These are phyloP conservation scores for Coniochaeta sp. DNA, from an alignment of 2,329 filamentous ascomycete genomes.

Conservation along the genomic window DNA sequence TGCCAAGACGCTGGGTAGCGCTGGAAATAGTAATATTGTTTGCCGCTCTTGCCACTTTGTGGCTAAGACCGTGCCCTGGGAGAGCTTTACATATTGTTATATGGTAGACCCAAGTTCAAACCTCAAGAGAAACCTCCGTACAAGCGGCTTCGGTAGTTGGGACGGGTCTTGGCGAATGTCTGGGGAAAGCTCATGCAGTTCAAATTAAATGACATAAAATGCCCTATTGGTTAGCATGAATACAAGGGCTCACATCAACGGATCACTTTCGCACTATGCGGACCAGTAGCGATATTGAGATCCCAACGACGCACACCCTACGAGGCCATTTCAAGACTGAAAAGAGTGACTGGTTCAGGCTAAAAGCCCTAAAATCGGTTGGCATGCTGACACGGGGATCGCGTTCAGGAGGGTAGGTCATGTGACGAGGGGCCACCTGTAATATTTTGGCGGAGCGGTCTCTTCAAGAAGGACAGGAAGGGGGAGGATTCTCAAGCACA, in stretches of 20 bases:
- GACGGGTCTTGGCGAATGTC: not conserved
- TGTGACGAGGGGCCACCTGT: too few relatives aligned
- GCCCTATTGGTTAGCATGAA: not conserved
- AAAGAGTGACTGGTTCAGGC: not conserved
- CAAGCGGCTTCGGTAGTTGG: not conserved
- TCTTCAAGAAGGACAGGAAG: too few relatives aligned
- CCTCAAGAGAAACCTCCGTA: not conserved
- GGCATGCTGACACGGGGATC: too few relatives aligned
- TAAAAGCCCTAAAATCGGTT: not conserved
- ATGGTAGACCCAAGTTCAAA: too few relatives aligned
- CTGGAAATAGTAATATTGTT: not conserved
- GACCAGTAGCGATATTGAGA: not conserved
- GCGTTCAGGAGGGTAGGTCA: too few relatives aligned
- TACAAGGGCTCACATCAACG: not conserved
- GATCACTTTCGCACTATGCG: not conserved
- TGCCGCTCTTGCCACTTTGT: too few relatives aligned
- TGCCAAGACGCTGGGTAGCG: not conserved
- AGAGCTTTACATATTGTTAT: too few relatives aligned
- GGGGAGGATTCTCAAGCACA: too few relatives aligned
- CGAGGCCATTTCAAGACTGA: not conserved
- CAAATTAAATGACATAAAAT: not conserved
- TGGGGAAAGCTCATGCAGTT: not conserved
- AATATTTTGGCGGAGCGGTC: too few relatives aligned
- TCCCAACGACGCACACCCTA: not conserved
- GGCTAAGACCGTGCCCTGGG: too few relatives aligned